These are phyloP conservation scores for Piloderma croceum DNA, from an alignment of 768 basidiomycete genomes.

Conservation along the genomic window DNA sequence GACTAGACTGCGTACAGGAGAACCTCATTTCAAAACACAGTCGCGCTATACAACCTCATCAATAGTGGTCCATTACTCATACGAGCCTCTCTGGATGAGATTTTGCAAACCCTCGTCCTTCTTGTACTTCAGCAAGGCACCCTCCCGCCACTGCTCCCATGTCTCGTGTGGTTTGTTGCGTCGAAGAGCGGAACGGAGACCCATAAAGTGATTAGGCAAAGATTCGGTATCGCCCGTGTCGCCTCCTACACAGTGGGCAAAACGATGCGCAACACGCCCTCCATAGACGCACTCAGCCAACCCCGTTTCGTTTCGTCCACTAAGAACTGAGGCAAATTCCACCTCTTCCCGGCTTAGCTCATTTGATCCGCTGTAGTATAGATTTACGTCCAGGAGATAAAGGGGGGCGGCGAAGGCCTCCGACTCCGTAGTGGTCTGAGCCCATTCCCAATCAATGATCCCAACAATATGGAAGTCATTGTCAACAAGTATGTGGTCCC, in stretches of 20 bases:
- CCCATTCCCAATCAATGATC: slow-evolving; percentile 29
- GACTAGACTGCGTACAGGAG: too few relatives aligned
- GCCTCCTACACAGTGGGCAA: not conserved
- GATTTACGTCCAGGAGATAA: slow-evolving; percentile 8
- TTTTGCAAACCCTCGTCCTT: not conserved
- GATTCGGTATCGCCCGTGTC: not conserved
- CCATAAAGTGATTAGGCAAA: not conserved
- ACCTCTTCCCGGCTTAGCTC: slow-evolving; percentile 4
- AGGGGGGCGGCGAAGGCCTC: slow-evolving; percentile 12
- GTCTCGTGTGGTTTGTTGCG: not conserved
- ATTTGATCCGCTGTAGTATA: slow-evolving; percentile 7
- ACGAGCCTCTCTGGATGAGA: too few relatives aligned
- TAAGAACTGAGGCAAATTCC: slow-evolving; percentile 1
- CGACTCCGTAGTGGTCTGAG: slow-evolving; percentile 7
- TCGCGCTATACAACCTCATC: too few relatives aligned
- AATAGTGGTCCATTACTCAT: too few relatives aligned
- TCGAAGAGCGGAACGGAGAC: not conserved
- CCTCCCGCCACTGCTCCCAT: not conserved
- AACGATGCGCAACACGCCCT: slow-evolving; percentile 1
- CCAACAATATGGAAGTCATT: slow-evolving; percentile 16
- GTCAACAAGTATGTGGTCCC: slow-evolving; percentile 23
- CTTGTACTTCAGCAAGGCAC: not conserved
- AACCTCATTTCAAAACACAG: too few relatives aligned
- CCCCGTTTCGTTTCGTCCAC: not conserved
- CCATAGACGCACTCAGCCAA: slow-evolving; percentile 5